These are phyloP conservation scores for Candida fluviatilis DNA, from an alignment of 805 yeast genomes.

Conservation along the genomic window DNA sequence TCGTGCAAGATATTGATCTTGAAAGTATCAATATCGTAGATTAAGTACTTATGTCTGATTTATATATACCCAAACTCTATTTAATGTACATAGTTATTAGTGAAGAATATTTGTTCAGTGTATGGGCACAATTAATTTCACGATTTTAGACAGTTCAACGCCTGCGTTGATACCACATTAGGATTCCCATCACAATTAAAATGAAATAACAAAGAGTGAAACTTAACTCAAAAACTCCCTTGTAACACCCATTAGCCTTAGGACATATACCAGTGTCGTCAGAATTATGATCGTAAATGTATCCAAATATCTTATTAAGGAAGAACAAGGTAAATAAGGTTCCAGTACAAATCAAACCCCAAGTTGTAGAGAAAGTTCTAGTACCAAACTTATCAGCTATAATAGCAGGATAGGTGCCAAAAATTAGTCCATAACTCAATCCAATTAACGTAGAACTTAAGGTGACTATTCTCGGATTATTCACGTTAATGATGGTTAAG, in stretches of 20 bases:
- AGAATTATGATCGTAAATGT: conserved; percentile 44
- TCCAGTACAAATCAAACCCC: conserved; percentile 75
- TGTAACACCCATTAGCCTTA: conserved; percentile 35
- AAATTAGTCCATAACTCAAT: conserved; percentile 61
- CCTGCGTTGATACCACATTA: conserved; percentile 25
- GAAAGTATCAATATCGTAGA: conserved; percentile 41
- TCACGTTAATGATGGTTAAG: conserved; percentile 23
- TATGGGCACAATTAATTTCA: no score
- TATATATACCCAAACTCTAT: neutral
- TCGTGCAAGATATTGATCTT: conserved; percentile 41
- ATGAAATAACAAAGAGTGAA: conserved; percentile 24
- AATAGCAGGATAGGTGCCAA: conserved; percentile 73
- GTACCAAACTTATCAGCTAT: conserved; percentile 73
- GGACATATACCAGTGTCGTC: conserved; percentile 37
- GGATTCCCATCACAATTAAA: conserved; percentile 16
- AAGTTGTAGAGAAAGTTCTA: conserved; percentile 61
- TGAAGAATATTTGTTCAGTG: neutral
- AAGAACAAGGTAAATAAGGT: conserved; percentile 53
- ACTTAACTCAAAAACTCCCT: conserved; percentile 32
- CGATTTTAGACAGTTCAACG: no score
- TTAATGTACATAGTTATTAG: conserved; percentile 3
- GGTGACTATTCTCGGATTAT: conserved; percentile 33
- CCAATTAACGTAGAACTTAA: conserved; percentile 57
- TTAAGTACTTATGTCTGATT: conserved; percentile 9
- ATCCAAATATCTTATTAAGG: conserved; percentile 54